Base-by-base conservation (phyloP, 2,329 filamentous ascomycete species). In the Metarhizium sp. region DNA sequence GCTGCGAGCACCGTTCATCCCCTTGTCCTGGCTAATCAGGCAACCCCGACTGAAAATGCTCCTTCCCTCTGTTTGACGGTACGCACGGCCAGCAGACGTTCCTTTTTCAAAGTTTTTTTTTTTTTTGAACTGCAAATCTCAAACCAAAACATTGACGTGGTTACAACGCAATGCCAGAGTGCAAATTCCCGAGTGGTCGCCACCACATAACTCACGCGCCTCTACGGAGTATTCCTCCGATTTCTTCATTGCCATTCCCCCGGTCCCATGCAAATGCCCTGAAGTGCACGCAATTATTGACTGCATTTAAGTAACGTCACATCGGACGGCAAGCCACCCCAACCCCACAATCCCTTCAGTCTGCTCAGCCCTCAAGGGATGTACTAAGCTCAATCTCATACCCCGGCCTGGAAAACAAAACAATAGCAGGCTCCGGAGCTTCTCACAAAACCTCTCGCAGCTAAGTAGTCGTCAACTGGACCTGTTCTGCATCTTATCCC, bases 301-400 rank as follows among this genome's bases (percentile, higher is more conserved):
- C 51, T 52, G 42, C 40, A 36, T 18, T 10, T n/a, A 20, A 16
- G 51, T 52, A 52, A 52, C 40, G 38, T 52, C 51, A 52, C 38
- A 52, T 52, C 42, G 30, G 7, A 29, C 4, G 2, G 25, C 20
- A 48, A 14, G 8, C 16, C 4, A 25, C 25, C 42, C 42, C 42
- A 11, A 25, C 25, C 25, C 42, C 42, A 10, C 42, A 6, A 8
- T 20, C 42, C 18, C n/a, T 20, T 16, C 42, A 45, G n/a, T 7
- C n/a, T 25, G 25, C 16, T 18, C 42, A 18, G 2, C 2, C 13
- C 42, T 6, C 42, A 20, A 5, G 25, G 25, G 25, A 25, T 25
- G 25, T 25, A 25, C 25, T 25, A 25, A 25, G 25, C 25, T 25
- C 25, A 45, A 20, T 20, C 16, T 4, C 4, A 10, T 18, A 20